phyloP scores from a whole-genome alignment of 257 asterid species.

The Lithospermum erythrorhizon region DNA sequence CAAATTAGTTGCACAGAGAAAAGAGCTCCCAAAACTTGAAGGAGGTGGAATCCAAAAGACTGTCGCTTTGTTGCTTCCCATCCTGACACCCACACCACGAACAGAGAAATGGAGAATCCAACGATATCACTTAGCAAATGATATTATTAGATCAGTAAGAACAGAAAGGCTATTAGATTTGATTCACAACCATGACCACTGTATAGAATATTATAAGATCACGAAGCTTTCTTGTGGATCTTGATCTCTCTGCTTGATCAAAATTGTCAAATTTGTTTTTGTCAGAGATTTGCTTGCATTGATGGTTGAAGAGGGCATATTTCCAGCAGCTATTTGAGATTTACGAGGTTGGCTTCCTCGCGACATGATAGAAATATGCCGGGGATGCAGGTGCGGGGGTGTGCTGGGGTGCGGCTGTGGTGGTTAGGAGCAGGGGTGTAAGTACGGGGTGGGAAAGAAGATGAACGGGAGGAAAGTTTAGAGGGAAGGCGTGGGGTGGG shows the following conservation, averaged over 20 bases:
- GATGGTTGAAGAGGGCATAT: conserved; percentile 15
- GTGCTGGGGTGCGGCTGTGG: no score
- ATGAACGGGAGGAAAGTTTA: no score
- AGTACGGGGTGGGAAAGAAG: no score
- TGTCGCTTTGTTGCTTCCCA: conserved; percentile 56
- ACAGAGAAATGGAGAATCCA: conserved; percentile 60
- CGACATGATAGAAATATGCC: conserved; percentile 20
- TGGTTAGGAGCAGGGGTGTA: no score
- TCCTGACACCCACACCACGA: conserved; percentile 57
- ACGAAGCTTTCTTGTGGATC: conserved; percentile 40
- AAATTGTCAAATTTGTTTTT: conserved; percentile 20
- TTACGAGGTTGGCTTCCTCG: conserved; percentile 6
- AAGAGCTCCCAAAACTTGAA: conserved; percentile 78
- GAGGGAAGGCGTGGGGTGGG: no score
- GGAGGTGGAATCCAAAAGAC: conserved; percentile 62
- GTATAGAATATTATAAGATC: conserved; percentile 48
- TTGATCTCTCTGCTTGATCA: conserved; percentile 47
- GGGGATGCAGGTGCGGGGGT: no score
- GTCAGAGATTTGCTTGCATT: conserved; percentile 14
- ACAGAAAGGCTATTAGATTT: conserved; percentile 73
- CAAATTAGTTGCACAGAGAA: conserved; percentile 68
- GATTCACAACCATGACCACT: conserved; percentile 45
- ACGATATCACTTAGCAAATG: conserved; percentile 59
- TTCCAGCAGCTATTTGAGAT: conserved; percentile 23
- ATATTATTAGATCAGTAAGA: conserved; percentile 66